Percentiles rank a stretch among this genome's conserved stretches.
phyloP scores from a whole-genome alignment of 2,329 filamentous ascomycete genomes.

The Pseudogymnoascus sp. region DNA sequence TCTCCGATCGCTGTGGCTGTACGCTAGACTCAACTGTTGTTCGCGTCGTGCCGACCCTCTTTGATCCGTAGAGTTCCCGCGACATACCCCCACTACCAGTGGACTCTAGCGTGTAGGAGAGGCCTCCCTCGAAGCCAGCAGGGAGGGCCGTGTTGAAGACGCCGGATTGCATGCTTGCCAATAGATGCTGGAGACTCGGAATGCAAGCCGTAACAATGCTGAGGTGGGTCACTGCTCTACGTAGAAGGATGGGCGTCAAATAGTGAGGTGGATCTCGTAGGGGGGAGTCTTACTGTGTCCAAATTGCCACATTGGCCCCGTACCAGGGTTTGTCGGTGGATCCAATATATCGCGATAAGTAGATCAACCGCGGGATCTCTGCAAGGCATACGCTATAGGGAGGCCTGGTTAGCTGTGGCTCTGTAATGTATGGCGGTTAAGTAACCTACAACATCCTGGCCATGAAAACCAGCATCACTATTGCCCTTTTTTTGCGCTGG shows the following conservation, averaged over 20 bases:
- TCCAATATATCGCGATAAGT: conserved; percentile 11
- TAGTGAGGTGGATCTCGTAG: conserved; percentile 16
- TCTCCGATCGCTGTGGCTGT: not conserved
- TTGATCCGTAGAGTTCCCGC: not conserved
- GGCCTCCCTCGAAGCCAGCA: not conserved
- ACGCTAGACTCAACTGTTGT: not conserved
- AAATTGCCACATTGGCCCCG: conserved; percentile 5
- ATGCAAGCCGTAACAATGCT: conserved; percentile 20
- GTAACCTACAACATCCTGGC: conserved; percentile 29
- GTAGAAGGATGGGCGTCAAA: conserved; percentile 15
- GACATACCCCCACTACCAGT: not conserved
- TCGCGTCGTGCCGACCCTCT: not conserved
- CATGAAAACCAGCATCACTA: conserved; percentile 19
- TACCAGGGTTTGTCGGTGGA: conserved; percentile 1
- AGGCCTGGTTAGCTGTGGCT: conserved; percentile 9
- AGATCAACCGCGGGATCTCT: conserved; percentile 17
- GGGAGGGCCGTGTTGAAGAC: conserved; percentile 14
- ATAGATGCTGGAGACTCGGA: conserved; percentile 21
- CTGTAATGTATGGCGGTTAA: not conserved
- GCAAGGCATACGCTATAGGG: conserved; percentile 31
- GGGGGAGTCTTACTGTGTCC: conserved; percentile 10
- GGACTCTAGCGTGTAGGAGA: not conserved
- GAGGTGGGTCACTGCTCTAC: conserved; percentile 19
- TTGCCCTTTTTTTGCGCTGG: conserved; percentile 28
- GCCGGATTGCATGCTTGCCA: conserved; percentile 19